A percentile compares a stretch with the other conserved stretches of the same genome.
Evolutionary conservation across 2,329 filamentous ascomycete genomes (phyloP).

Genomic region (Bretziella fagacearum): DNA sequence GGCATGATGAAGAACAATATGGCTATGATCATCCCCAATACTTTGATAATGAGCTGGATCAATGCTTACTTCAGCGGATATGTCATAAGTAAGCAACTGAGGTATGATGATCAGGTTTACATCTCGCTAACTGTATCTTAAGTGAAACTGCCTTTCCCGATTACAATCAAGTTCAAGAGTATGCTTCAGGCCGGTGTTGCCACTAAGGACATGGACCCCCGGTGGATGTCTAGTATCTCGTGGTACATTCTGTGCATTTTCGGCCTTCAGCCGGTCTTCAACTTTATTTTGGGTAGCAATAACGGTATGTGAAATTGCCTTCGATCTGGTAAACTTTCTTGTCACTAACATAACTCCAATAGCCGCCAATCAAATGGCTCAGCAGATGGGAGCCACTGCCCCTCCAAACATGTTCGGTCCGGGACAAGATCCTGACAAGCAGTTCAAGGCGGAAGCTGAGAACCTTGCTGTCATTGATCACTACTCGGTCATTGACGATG

Average conservation of each 20-base stretch:
- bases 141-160: conserved; percentile 93
- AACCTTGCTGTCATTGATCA: conserved; percentile 92
- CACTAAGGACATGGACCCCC: conserved; percentile 86
- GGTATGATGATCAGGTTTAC: not conserved
- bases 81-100: conserved; percentile 56
- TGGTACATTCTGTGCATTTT: conserved; percentile 99
- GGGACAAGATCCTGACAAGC: conserved; percentile 86
- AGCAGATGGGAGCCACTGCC: conserved; percentile 74
- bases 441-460: conserved; percentile 83
- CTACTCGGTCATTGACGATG: conserved; percentile 73
- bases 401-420: conserved; percentile 71
- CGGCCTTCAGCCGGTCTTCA: conserved; percentile 90
- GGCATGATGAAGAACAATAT: conserved; percentile 99
- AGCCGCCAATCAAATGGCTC: conserved; percentile 77
- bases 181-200: conserved; percentile 97
- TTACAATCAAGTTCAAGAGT: conserved; percentile 98
- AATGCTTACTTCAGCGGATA: conserved; percentile 98
- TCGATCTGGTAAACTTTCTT: not conserved
- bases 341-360: not conserved
- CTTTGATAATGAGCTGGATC: conserved; percentile 99
- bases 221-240: conserved; percentile 96
- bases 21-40: conserved; percentile 99
- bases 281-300: conserved; percentile 88
- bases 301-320: conserved; percentile 43
- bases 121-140: not conserved